Base-by-base conservation (phyloP, 495 filamentous ascomycete genomes). In the Aspergillus diversus region DNA sequence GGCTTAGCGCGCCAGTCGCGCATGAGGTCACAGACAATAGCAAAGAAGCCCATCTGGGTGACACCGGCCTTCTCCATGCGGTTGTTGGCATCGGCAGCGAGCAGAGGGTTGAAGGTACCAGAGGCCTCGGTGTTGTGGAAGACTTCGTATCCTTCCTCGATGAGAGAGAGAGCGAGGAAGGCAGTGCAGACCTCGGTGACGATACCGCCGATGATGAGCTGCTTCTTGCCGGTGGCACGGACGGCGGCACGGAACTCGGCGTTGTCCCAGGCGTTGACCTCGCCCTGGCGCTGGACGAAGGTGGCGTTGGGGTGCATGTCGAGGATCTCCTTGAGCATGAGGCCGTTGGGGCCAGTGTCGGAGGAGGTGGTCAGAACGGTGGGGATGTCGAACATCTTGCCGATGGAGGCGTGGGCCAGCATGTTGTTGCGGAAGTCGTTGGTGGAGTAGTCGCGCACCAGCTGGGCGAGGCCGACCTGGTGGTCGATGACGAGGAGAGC, bases 251-350 rank as follows among this genome's bases (percentile, higher is more conserved):
- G 82, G 80, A 93, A 92, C 0, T 90, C 86, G 4, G 78, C 55
- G 66, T 91, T 92, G 70, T 93, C 90, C 90, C 90, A 93, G 5
- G 90, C 90, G 64, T 93, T 82, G 65, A 92, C 90, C 67, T 93
- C 90, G 37, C 90, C 90, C 57, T 89, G 80, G 39, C 90, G 86
- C 61, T 77, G 80, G 70, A 93, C 84, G 16, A 91, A 73, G 3
- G 88, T 83, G 9, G 88, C 84, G 34, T 83, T 79, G 33, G 90
- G 90, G 69, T 89, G 87, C 85, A 89, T 82, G 5, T 85, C 79
- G 4, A 80, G 64, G 60, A 93, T 90, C 69, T 92, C 90, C 68
- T 88, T 84, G 7, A 89, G 87, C 32, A 92, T 74, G 3, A 79
- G 83, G 9, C 90, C 90, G 71, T 93, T 92, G 49, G 76, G 75